phyloP scores from a whole-genome alignment of 2,329 filamentous ascomycete genomes.

The Orbilia brochopaga region DNA sequence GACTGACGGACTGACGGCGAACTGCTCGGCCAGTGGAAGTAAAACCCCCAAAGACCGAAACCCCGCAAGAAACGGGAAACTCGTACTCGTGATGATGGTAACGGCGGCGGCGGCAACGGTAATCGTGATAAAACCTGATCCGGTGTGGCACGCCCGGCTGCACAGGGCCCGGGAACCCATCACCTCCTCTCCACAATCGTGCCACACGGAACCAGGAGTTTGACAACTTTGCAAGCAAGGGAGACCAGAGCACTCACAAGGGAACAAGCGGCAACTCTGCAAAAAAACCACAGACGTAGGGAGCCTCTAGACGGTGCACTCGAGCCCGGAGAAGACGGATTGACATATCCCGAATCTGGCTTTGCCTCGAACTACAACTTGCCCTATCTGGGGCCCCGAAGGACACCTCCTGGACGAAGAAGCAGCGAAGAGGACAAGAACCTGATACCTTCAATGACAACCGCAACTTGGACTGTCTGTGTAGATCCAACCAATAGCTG shows the following conservation, averaged over 20 bases:
- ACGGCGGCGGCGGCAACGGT: too few species aligned
- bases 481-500: conserved; percentile 18
- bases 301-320: conserved; percentile 15
- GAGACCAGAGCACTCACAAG: neutral
- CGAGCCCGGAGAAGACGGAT: conserved; percentile 31
- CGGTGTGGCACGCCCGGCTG: too few species aligned
- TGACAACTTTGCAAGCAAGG: neutral
- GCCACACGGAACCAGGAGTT: neutral
- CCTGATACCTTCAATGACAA: neutral
- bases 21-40: too few species aligned
- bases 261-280: neutral
- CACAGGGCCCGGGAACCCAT: too few species aligned
- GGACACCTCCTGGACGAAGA: conserved; percentile 30
- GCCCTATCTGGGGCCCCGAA: conserved; percentile 19
- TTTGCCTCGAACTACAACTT: conserved; percentile 2
- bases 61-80: too few species aligned
- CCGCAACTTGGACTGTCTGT: conserved; percentile 32
- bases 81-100: too few species aligned
- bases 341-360: conserved; percentile 14
- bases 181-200: neutral
- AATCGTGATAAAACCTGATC: too few species aligned
- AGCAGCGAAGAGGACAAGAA: neutral
- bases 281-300: neutral
- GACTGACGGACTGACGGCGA: too few species aligned
- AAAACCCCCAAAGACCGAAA: too few species aligned